Percentiles rank a stretch among this genome's conserved stretches.
phyloP scores from a whole-genome alignment of 2,329 filamentous ascomycete genomes.

The Dactylonectria macrodidyma region DNA sequence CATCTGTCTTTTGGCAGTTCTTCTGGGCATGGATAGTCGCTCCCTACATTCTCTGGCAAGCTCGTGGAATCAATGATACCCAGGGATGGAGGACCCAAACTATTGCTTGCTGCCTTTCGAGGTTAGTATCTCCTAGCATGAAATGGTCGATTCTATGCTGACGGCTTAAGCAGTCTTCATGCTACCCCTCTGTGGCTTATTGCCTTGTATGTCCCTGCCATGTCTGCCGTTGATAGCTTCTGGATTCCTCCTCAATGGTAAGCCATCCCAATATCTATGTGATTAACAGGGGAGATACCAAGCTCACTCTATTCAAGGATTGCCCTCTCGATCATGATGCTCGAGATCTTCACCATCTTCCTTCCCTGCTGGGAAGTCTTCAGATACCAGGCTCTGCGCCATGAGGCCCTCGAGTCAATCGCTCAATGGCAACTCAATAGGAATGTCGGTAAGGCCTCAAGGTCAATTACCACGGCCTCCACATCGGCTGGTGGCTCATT shows the following conservation, averaged over 20 bases:
- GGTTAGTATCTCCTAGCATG: constrained; percentile 51
- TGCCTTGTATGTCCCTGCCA: constrained; percentile 67
- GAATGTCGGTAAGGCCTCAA: constrained; percentile 49
- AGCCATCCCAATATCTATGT: constrained; percentile 41
- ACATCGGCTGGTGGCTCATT: constrained; percentile 53
- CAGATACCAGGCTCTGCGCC: constrained; percentile 60
- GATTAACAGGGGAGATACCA: not conserved
- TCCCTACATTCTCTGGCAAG: constrained; percentile 73
- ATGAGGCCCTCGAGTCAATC: constrained; percentile 65
- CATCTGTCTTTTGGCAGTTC: constrained; percentile 75
- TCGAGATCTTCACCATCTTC: constrained; percentile 76
- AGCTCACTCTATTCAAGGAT: constrained; percentile 56
- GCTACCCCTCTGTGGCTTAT: constrained; percentile 79
- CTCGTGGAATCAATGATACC: constrained; percentile 73
- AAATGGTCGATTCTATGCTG: not conserved
- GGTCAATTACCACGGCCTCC: constrained; percentile 53
- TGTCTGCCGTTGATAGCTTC: constrained; percentile 67
- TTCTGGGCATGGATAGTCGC: constrained; percentile 75
- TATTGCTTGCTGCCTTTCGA: no score
- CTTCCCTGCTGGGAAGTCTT: constrained; percentile 73
- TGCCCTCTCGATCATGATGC: constrained; percentile 71
- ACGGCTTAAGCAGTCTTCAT: constrained; percentile 62
- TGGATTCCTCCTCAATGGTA: constrained; percentile 76
- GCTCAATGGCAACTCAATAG: constrained; percentile 63
- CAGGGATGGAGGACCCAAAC: constrained; percentile 78